Evolutionary conservation across 2,329 filamentous ascomycete genomes (phyloP).

Genomic region (Colletotrichum tabaci): DNA sequence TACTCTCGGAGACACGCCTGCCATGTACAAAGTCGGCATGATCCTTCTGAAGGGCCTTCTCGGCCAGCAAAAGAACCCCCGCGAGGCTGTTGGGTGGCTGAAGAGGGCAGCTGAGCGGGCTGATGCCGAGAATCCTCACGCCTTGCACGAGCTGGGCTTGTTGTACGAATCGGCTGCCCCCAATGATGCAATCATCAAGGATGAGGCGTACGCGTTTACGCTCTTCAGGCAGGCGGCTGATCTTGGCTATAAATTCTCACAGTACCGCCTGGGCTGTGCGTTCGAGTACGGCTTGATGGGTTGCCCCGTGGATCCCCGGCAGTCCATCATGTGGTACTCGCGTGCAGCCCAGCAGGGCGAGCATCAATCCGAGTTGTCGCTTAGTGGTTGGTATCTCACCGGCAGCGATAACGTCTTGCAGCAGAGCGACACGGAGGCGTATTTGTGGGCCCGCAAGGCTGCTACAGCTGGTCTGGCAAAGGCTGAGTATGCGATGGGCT

Average conservation of each 20-base stretch:
- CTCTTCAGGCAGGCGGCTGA: constrained; percentile 90
- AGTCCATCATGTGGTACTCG: constrained; percentile 95
- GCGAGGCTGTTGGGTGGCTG: constrained; percentile 92
- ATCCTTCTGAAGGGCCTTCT: constrained; percentile 93
- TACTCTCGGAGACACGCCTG: constrained; percentile 88
- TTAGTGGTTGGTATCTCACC: constrained; percentile 95
- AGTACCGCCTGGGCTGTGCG: constrained; percentile 88
- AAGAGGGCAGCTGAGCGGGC: constrained; percentile 93
- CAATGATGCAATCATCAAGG: constrained; percentile 82
- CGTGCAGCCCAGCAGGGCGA: constrained; percentile 92
- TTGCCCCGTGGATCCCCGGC: constrained; percentile 84
- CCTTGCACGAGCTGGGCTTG: constrained; percentile 87
- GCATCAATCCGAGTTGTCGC: constrained; percentile 89
- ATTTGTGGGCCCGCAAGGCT: constrained; percentile 96
- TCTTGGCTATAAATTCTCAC: constrained; percentile 94
- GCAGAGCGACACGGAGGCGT: constrained; percentile 96
- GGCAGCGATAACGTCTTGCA: constrained; percentile 89
- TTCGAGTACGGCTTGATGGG: constrained; percentile 92
- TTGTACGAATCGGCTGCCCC: constrained; percentile 75
- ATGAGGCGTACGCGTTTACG: constrained; percentile 85
- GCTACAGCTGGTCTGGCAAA: constrained; percentile 90
- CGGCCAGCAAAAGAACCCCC: constrained; percentile 85
- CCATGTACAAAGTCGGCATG: constrained; percentile 99
- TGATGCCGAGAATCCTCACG: constrained; percentile 92
- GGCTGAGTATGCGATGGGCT: constrained; percentile 98